phyloP scores from a whole-genome alignment of 306 rosid species.

The Carpinus fangiana region DNA sequence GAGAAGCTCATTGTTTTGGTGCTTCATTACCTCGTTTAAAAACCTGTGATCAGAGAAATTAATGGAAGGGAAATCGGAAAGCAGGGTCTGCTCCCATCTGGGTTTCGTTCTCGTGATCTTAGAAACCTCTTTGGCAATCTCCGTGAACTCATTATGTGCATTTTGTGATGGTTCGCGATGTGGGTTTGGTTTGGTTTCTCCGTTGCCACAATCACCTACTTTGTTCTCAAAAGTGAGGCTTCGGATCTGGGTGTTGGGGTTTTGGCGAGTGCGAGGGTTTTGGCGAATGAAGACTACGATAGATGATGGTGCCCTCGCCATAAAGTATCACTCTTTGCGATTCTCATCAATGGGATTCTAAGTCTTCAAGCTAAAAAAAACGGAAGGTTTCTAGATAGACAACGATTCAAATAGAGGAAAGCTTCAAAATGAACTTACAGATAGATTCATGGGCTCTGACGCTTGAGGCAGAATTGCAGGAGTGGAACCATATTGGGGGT shows the following conservation, averaged over 20 bases:
- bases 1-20: conserved; percentile 53
- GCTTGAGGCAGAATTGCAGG: not conserved
- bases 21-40: conserved; percentile 47
- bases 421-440: conserved; percentile 8
- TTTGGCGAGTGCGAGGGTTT: conserved; percentile 15
- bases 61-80: conserved; percentile 59
- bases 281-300: conserved; percentile 37
- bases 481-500: not conserved
- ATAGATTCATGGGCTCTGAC: not conserved
- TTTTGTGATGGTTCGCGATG: conserved; percentile 7
- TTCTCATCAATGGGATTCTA: conserved; percentile 6
- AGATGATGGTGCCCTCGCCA: conserved; percentile 39
- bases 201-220: conserved; percentile 23
- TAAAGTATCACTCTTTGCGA: not conserved
- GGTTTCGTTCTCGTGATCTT: conserved; percentile 55
- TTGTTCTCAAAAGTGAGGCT: conserved; percentile 37
- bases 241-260: conserved; percentile 38
- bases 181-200: conserved; percentile 5
- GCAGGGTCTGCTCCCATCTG: conserved; percentile 71
- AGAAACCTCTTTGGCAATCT: conserved; percentile 48
- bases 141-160: conserved; percentile 24
- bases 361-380: conserved; percentile 6
- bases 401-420: not conserved
- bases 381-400: not conserved
- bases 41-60: conserved; percentile 57